Base-by-base conservation (phyloP, 164 flowering plant genomes). In the Piper longum region DNA sequence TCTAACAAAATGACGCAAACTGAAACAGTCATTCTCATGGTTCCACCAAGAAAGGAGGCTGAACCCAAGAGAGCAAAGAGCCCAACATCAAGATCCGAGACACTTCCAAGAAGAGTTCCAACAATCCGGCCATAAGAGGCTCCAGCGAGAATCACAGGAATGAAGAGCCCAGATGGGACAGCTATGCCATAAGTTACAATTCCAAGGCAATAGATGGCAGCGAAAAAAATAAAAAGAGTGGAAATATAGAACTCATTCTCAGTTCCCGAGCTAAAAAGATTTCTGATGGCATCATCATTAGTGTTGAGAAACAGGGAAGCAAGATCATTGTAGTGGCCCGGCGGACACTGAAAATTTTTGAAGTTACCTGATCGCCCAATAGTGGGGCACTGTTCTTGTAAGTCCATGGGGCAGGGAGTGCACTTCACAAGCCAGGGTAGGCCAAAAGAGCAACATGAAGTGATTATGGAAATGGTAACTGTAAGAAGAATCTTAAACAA, bases 11-110 rank as follows among this genome's bases (percentile, higher is more conserved):
- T 93, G 66, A 93, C 87, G 69, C 98, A 93, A 1, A 93, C 80
- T 2, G 96, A 93, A 26, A 93, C 98, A 0, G 97, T 93, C 98
- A 88, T 90, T 62, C 97, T 83, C 98, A 93, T 93, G 43, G 95
- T 86, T 45, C 97, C 97, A 57, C 96, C 98, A 11, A 92, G 93
- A 69, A 92, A 83, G 12, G 98, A 93, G 9, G 98, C 97, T 56
- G 98, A 89, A 67, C 98, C 97, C 51, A 93, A 85, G 40, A 93
- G 80, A 4, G 95, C 86, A 67, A 83, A 93, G 58, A 88, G 80
- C 26, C 97, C 96, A 0, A 66, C 63, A 54, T 88, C 96, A n/a
- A 92, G 88, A 66, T 64, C 69, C 9, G 89, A 73, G n/a, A 85
- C 16, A 7, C 83, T 54, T 1, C 75, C 79, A 16, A 87, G 62